phyloP scores from a whole-genome alignment of 1,139 yeast genomes.

The Yamadazyma dushanensis region DNA sequence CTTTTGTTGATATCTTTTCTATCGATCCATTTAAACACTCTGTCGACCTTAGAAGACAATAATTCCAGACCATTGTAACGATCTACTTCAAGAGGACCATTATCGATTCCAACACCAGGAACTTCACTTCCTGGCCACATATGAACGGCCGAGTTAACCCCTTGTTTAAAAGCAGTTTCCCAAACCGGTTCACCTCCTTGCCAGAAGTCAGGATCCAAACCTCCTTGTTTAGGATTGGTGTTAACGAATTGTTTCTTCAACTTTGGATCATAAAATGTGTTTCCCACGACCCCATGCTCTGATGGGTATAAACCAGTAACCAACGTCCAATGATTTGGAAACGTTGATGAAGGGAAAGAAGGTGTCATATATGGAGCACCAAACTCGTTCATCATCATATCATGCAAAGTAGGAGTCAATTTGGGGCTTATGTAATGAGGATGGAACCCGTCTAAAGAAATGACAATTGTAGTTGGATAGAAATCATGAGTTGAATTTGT shows the following conservation, averaged over 20 bases:
- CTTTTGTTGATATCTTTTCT: conserved; percentile 43
- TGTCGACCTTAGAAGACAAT: conserved; percentile 53
- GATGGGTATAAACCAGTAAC: conserved; percentile 84
- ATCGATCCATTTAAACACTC: conserved; percentile 71
- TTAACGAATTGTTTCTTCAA: conserved; percentile 60
- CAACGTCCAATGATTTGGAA: conserved; percentile 90
- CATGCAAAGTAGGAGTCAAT: conserved; percentile 70
- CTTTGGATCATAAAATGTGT: conserved; percentile 70
- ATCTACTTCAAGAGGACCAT: conserved; percentile 57
- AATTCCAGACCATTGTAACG: conserved; percentile 64
- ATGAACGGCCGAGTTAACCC: conserved; percentile 73
- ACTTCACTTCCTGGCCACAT: conserved; percentile 98
- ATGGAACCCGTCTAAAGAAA: conserved; percentile 87
- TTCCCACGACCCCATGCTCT: conserved; percentile 86
- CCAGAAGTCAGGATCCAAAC: conserved; percentile 70
- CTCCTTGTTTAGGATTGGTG: conserved; percentile 57
- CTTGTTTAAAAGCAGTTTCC: conserved; percentile 71
- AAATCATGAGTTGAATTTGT: conserved; percentile 73
- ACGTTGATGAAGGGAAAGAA: conserved; percentile 84
- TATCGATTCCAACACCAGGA: conserved; percentile 40
- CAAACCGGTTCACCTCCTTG: conserved; percentile 85
- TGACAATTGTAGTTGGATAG: conserved; percentile 72
- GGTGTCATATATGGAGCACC: conserved; percentile 87
- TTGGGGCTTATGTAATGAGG: conserved; percentile 77
- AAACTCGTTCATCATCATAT: conserved; percentile 51